phyloP scores from a whole-genome alignment of 371 early-diverging fungal species.

The Mucor ambiguus region DNA sequence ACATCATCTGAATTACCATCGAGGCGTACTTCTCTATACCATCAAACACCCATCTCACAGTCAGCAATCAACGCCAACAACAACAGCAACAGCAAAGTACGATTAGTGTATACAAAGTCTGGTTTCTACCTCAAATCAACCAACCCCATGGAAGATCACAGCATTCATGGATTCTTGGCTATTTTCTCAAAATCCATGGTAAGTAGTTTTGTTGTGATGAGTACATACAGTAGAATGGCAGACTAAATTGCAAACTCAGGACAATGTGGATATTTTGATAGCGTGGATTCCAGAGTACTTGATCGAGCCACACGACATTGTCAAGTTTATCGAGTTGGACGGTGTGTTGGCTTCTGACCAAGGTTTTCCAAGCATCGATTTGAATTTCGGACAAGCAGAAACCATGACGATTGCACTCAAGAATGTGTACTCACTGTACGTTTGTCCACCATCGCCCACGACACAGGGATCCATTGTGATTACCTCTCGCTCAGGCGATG shows the following conservation, averaged over 20 bases:
- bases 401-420: constrained; percentile 27
- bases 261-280: constrained; percentile 18
- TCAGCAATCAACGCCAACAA: not conserved
- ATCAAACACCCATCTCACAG: not conserved
- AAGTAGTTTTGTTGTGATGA: not conserved
- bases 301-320: constrained; percentile 33
- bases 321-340: constrained; percentile 32
- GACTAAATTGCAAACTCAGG: constrained; percentile 7
- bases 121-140: constrained; percentile 35
- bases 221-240: not conserved
- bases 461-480: constrained; percentile 39
- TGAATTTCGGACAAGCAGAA: constrained; percentile 27
- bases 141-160: constrained; percentile 8
- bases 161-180: constrained; percentile 42
- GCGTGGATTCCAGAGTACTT: constrained; percentile 50
- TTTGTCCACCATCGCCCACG: constrained; percentile 29
- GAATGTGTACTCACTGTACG: constrained; percentile 36
- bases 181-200: constrained; percentile 33
- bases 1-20: not conserved
- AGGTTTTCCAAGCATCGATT: constrained; percentile 28
- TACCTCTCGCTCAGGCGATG: constrained; percentile 35
- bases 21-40: not conserved
- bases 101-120: constrained; percentile 45
- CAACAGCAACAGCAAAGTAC: constrained; percentile 12
- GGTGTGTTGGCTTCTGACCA: constrained; percentile 37